Evolutionary conservation across 177 flowering plant species (phyloP), one percentile per base, ranked within the genome.

Genomic region (Telopea speciosissima): DNA sequence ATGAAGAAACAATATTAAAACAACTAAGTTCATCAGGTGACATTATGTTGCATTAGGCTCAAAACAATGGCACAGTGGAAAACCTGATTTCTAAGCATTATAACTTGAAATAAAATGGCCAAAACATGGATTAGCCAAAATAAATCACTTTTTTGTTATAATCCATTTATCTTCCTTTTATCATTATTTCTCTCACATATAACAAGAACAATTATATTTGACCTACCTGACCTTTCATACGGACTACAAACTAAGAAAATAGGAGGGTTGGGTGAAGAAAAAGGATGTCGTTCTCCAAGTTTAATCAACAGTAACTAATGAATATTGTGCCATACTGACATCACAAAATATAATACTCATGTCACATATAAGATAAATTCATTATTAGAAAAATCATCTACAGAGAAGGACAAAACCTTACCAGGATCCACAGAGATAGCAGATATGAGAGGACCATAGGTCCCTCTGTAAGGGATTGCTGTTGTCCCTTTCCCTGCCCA

Each of bases 361-460:
- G n/a, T 6, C 40, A 28, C 3, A 28, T 28, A 28, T 28, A 28
- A 28, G 31, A 28, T 28, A 2, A 2, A 4, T 28, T 28, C 31
- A 28, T 28, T 28, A 2, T 28, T 28, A 28, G 31, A 4, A 28
- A 28, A 28, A 28, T 1, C 3, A 54, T 0, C 59, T 54, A n/a
- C n/a, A 21, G 21, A 54, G 1, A 54, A 54, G 21, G 7, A n/a
- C 1, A 16, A 12, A 54, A 36, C 24, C 70, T 52, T 76, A 81
- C 86, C 58, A 49, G 83, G 71, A 33, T 63, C 44, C 49, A 84
- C 77, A 24, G 87, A 81, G 54, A 84, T 84, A 45, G 87, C 87
- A 19, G 87, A 84, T 58, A 84, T 75, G 4, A 84, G 87, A 73
- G 87, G 83, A 65, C 87, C 87, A 65, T 74, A 82, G n/a, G 73